Conservation (phyloP, 192 early-diverging fungal species). For the Rhizoclosmatium globosum region DNA sequence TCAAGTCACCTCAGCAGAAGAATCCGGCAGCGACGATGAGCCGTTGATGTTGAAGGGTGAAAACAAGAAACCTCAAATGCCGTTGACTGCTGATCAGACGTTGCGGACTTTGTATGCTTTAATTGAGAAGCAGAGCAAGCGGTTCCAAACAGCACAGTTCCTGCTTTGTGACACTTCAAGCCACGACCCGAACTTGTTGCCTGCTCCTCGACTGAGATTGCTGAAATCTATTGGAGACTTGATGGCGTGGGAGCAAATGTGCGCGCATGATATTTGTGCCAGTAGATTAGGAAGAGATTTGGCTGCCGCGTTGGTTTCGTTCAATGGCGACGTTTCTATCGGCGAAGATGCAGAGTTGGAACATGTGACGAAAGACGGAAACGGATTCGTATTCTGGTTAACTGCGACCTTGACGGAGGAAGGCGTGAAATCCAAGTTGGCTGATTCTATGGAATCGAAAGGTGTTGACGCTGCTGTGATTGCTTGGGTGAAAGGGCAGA, state of each 20-base stretch:
- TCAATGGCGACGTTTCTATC: background rate
- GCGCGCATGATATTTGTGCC: constrained; percentile 52
- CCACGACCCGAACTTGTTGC: constrained; percentile 44
- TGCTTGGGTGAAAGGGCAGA: constrained; percentile 4
- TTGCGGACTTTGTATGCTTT: background rate
- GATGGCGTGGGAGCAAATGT: constrained; percentile 56
- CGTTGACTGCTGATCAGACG: constrained; percentile 3
- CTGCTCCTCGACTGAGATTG: constrained; percentile 27
- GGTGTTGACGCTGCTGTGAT: constrained; percentile 8
- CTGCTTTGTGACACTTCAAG: constrained; percentile 57
- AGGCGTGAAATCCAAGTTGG: background rate
- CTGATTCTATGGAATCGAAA: background rate
- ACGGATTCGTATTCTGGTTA: constrained; percentile 44
- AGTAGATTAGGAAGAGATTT: constrained; percentile 46
- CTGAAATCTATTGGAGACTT: constrained; percentile 38
- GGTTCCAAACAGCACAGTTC: constrained; percentile 58
- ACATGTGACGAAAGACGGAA: constrained; percentile 23
- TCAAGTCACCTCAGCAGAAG: constrained; percentile 11
- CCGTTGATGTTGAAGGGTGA: constrained; percentile 17
- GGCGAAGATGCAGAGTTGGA: constrained; percentile 23
- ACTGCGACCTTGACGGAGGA: constrained; percentile 1
- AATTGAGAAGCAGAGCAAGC: constrained; percentile 41
- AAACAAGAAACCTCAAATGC: background rate
- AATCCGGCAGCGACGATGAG: constrained; percentile 27
- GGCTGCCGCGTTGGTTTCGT: constrained; percentile 1